Evolutionary conservation across 108 stramenopile species (phyloP).

Genomic region (Discostella pseudostelligera): DNA sequence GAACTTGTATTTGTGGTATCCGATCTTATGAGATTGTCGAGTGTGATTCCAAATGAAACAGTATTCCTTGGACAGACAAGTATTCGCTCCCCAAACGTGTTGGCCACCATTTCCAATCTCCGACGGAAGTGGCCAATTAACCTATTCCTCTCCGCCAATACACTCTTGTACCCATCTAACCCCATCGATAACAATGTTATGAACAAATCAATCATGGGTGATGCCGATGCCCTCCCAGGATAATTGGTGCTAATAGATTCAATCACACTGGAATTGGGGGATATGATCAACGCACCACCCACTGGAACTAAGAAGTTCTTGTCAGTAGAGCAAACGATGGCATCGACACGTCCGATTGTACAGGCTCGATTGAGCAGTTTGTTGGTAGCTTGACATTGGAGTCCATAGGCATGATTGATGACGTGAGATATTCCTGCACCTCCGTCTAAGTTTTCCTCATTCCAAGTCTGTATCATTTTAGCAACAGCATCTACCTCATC

Average conservation of each 20-base stretch:
- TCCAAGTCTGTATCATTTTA: constrained; percentile 65
- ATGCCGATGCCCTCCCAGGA: constrained; percentile 94
- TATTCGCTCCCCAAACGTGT: constrained; percentile 81
- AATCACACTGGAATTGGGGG: constrained; percentile 72
- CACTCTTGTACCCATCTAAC: constrained; percentile 68
- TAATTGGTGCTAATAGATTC: constrained; percentile 87
- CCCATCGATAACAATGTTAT: constrained; percentile 97
- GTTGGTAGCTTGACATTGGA: constrained; percentile 83
- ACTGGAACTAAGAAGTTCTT: constrained; percentile 99
- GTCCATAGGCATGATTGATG: constrained; percentile 99
- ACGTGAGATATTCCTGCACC: constrained; percentile 78
- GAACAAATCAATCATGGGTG: constrained; percentile 95
- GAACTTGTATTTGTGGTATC: constrained; percentile 11
- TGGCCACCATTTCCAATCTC: constrained; percentile 62
- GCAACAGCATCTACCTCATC: constrained; percentile 91
- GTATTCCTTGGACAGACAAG: constrained; percentile 86
- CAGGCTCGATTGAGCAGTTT: constrained; percentile 85
- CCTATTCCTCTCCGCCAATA: constrained; percentile 62
- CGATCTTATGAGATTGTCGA: constrained; percentile 60
- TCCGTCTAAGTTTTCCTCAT: constrained; percentile 5
- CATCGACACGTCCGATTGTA: constrained; percentile 93
- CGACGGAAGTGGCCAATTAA: constrained; percentile 54
- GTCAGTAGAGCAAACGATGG: constrained; percentile 96
- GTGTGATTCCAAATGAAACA: constrained; percentile 94
- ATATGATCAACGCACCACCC: constrained; percentile 89